Conservation (phyloP, 2,329 filamentous ascomycete genomes). For the Alternaria hordeiaustralica region DNA sequence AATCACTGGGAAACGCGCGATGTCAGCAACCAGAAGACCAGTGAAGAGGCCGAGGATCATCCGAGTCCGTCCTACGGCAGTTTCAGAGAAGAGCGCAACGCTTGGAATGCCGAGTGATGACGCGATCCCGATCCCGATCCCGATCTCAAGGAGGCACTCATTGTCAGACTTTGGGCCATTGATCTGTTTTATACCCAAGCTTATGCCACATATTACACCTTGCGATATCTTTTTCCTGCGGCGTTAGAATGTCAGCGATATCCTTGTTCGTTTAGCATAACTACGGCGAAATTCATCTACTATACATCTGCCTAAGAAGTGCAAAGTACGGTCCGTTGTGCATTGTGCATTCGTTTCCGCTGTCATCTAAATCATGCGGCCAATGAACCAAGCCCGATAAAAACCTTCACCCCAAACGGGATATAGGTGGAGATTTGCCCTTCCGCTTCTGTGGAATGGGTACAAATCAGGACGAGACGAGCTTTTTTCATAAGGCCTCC, state of each 20-base stretch:
- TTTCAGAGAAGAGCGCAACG: constrained; percentile 52
- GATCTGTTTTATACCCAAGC: constrained; percentile 18
- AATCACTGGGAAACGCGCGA: constrained; percentile 52
- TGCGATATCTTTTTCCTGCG: background rate
- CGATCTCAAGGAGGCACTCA: background rate
- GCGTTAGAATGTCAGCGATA: constrained; percentile 3
- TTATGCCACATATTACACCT: constrained; percentile 6
- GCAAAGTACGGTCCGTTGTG: background rate
- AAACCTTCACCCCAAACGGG: background rate
- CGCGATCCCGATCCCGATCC: background rate
- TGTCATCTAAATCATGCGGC: background rate
- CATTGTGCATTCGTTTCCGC: background rate
- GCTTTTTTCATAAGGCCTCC: background rate
- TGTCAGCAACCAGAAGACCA: constrained; percentile 23
- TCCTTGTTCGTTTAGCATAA: background rate
- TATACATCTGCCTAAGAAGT: background rate
- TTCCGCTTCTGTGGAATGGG: background rate
- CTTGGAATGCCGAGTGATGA: constrained; percentile 44
- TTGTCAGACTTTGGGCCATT: constrained; percentile 2
- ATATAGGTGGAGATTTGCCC: background rate
- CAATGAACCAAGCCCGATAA: background rate
- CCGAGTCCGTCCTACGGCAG: constrained; percentile 51
- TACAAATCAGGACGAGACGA: background rate
- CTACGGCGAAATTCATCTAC: background rate
- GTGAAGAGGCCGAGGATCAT: constrained; percentile 24